These are phyloP conservation scores for Byssothecium circinans DNA, from an alignment of 2,329 filamentous ascomycete genomes.

Conservation along the genomic window DNA sequence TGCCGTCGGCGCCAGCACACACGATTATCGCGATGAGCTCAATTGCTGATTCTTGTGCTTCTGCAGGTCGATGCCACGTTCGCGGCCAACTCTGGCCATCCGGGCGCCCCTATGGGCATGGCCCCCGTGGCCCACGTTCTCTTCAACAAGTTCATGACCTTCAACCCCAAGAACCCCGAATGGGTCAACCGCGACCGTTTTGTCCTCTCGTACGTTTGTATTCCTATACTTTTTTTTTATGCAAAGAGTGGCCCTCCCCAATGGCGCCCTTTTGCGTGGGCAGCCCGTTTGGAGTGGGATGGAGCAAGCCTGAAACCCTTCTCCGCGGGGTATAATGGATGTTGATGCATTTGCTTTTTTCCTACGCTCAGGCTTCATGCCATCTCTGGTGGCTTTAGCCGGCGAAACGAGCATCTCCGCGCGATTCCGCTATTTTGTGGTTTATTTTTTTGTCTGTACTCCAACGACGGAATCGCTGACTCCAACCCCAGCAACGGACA, in stretches of 20 bases:
- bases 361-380: background rate
- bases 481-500: conserved; percentile 79
- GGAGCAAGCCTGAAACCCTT: conserved; percentile 13
- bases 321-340: conserved; percentile 20
- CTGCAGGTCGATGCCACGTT: conserved; percentile 92
- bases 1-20: conserved; percentile 1
- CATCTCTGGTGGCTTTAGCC: conserved; percentile 1
- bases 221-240: background rate
- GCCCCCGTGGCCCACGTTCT: conserved; percentile 95
- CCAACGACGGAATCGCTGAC: conserved; percentile 19
- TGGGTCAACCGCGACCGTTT: conserved; percentile 99
- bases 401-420: conserved; percentile 13
- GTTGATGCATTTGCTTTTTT: conserved; percentile 18
- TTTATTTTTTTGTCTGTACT: background rate
- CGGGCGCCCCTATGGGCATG: conserved; percentile 97
- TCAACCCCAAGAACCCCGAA: conserved; percentile 98
- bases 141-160: conserved; percentile 98
- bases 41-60: conserved; percentile 36
- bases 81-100: conserved; percentile 95
- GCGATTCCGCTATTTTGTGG: conserved; percentile 14
- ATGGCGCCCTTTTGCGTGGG: conserved; percentile 6
- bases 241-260: background rate
- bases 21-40: conserved; percentile 13
- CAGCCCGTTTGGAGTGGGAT: conserved; percentile 4
- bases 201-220: conserved; percentile 87